Conservation (phyloP, 768 basidiomycete species). For the Tricholoma hemisulphureum region DNA sequence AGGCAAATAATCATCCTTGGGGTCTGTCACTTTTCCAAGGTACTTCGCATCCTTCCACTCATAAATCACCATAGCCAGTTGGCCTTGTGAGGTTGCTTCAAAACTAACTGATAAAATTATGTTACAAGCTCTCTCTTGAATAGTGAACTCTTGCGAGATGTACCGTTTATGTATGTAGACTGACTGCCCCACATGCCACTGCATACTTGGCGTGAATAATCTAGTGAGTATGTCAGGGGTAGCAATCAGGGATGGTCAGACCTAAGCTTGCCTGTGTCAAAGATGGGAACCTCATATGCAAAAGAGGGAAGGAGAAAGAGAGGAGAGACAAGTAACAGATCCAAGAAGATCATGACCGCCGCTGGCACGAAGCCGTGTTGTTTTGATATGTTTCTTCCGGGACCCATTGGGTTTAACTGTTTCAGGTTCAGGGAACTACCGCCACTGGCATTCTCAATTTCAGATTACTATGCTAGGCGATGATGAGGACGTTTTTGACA, state of each 20-base stretch:
- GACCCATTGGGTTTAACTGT: conserved; percentile 17
- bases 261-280: conserved; percentile 53
- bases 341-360: conserved; percentile 21
- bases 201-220: conserved; percentile 87
- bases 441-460: conserved; percentile 9
- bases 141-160: conserved; percentile 12
- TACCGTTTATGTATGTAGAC: conserved; percentile 83
- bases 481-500: conserved; percentile 90
- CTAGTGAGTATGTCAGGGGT: conserved; percentile 28
- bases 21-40: conserved; percentile 69
- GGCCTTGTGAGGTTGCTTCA: conserved; percentile 72
- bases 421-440: not conserved
- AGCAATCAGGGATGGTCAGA: conserved; percentile 7
- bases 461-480: conserved; percentile 66
- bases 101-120: conserved; percentile 60
- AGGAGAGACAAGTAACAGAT: conserved; percentile 26
- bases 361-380: conserved; percentile 17
- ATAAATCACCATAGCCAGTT: conserved; percentile 92
- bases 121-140: conserved; percentile 2
- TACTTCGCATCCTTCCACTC: conserved; percentile 90
- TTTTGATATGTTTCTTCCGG: conserved; percentile 37
- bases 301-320: conserved; percentile 34
- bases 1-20: conserved; percentile 53
- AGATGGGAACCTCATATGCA: conserved; percentile 64
- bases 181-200: conserved; percentile 90